phyloP scores from a whole-genome alignment of 495 filamentous ascomycete genomes.

The Mytilinidion resinicola region DNA sequence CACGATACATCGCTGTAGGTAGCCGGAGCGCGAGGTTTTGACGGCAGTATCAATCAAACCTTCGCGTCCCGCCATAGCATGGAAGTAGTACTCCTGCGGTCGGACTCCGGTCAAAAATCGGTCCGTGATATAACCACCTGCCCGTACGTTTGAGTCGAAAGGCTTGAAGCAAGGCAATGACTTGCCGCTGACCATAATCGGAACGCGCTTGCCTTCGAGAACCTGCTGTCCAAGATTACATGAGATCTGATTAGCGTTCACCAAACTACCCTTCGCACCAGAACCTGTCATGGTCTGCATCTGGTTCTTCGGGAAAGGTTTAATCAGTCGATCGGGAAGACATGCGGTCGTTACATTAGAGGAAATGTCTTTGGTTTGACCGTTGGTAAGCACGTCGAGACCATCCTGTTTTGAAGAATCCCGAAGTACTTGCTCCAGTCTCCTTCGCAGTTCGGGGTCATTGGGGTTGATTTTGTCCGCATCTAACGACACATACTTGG shows the following conservation, averaged over 20 bases:
- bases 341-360: constrained; percentile 70
- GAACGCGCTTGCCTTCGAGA: constrained; percentile 89
- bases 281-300: constrained; percentile 99
- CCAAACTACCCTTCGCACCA: constrained; percentile 85
- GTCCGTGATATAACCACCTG: constrained; percentile 89
- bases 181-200: constrained; percentile 96
- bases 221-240: constrained; percentile 97
- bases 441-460: constrained; percentile 62
- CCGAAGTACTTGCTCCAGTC: constrained; percentile 83
- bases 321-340: constrained; percentile 74
- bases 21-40: constrained; percentile 94
- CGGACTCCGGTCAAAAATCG: constrained; percentile 98
- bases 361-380: constrained; percentile 62
- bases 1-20: constrained; percentile 94
- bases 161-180: constrained; percentile 91
- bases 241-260: constrained; percentile 96
- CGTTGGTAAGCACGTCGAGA: constrained; percentile 78
- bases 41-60: constrained; percentile 99
- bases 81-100: constrained; percentile 98
- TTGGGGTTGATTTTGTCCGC: constrained; percentile 50
- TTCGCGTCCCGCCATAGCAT: constrained; percentile 98
- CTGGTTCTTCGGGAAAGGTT: constrained; percentile 92
- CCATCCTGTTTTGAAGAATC: constrained; percentile 85
- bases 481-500: constrained; percentile 87
- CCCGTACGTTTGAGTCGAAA: constrained; percentile 80